These are phyloP conservation scores for Tuber melanosporum DNA, from an alignment of 495 filamentous ascomycete species.

Conservation along the genomic window DNA sequence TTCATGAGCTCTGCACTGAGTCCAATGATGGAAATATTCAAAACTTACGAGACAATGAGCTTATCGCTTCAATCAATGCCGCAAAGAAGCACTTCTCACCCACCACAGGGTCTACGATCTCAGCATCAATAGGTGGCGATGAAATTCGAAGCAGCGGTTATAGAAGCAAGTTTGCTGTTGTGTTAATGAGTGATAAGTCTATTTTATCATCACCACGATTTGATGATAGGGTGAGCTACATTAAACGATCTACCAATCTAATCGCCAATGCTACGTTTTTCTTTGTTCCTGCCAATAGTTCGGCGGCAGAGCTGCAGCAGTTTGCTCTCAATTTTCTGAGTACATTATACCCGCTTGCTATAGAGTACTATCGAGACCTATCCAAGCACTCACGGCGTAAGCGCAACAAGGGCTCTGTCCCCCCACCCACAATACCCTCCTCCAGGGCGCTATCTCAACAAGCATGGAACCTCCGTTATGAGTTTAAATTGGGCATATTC, in stretches of 20 bases:
- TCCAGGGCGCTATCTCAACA: conserved; percentile 73
- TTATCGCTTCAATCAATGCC: conserved; percentile 79
- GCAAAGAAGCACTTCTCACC: conserved; percentile 48
- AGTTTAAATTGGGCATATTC: conserved; percentile 84
- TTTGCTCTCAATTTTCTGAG: conserved; percentile 60
- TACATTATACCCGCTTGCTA: conserved; percentile 54
- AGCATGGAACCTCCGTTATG: conserved; percentile 86
- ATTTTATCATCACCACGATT: conserved; percentile 54
- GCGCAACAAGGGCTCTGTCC: conserved; percentile 62
- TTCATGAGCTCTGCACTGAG: conserved; percentile 56
- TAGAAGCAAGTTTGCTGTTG: conserved; percentile 54
- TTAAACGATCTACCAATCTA: conserved; percentile 68
- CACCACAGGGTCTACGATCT: conserved; percentile 9
- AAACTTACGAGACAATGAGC: conserved; percentile 70
- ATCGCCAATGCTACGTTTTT: conserved; percentile 72
- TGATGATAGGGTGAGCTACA: conserved; percentile 68
- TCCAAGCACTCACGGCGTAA: conserved; percentile 84
- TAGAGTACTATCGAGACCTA: conserved; percentile 86
- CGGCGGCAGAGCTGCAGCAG: conserved; percentile 54
- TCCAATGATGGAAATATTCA: conserved; percentile 62
- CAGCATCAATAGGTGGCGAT: conserved; percentile 20
- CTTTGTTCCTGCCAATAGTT: conserved; percentile 61
- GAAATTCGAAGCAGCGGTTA: conserved; percentile 29
- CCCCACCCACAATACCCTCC: conserved; percentile 76
- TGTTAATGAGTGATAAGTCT: conserved; percentile 65